Percentiles rank a stretch among this genome's conserved stretches.
Conservation (phyloP, 148 eudicot species). For the Nepenthes mirabilis region DNA sequence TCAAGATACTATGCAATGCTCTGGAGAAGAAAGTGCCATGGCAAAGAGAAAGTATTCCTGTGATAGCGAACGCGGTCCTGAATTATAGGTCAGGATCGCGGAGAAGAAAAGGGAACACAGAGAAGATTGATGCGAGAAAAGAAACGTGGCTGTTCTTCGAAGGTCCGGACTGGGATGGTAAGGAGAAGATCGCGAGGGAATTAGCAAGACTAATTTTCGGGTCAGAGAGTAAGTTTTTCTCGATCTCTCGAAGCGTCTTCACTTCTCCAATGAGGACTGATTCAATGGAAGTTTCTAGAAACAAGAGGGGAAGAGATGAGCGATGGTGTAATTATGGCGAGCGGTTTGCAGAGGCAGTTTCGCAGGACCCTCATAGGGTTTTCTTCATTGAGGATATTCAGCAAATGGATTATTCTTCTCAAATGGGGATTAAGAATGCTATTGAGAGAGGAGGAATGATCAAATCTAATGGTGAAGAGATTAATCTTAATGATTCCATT, state of each 20-base stretch:
- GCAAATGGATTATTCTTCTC: slow-evolving; percentile 54
- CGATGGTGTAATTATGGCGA: slow-evolving; percentile 35
- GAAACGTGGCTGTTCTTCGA: slow-evolving; percentile 83
- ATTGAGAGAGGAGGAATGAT: slow-evolving; percentile 51
- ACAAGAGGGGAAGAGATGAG: slow-evolving; percentile 62
- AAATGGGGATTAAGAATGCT: slow-evolving; percentile 57
- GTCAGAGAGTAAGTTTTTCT: slow-evolving; percentile 32
- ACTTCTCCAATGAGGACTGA: slow-evolving; percentile 34
- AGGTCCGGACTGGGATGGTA: slow-evolving; percentile 50
- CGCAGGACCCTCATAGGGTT: slow-evolving; percentile 56
- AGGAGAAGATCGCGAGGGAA: slow-evolving; percentile 63
- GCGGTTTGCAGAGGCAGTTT: slow-evolving; percentile 37
- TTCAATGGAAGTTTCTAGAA: slow-evolving; percentile 38
- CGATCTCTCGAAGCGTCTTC: slow-evolving; percentile 48
- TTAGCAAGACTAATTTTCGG: slow-evolving; percentile 66
- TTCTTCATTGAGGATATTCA: slow-evolving; percentile 73
- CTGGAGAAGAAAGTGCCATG: slow-evolving; percentile 61
- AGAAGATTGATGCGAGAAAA: slow-evolving; percentile 25
- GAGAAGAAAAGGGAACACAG: slow-evolving; percentile 21
- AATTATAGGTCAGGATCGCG: slow-evolving; percentile 55
- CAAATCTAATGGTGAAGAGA: slow-evolving; percentile 41
- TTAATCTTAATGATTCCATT: slow-evolving; percentile 51
- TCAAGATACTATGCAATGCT: slow-evolving; percentile 45
- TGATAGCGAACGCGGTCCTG: slow-evolving; percentile 50
- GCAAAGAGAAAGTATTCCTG: slow-evolving; percentile 51